Conservation (phyloP, 108 stramenopile species). For the Nitzschia palea region DNA sequence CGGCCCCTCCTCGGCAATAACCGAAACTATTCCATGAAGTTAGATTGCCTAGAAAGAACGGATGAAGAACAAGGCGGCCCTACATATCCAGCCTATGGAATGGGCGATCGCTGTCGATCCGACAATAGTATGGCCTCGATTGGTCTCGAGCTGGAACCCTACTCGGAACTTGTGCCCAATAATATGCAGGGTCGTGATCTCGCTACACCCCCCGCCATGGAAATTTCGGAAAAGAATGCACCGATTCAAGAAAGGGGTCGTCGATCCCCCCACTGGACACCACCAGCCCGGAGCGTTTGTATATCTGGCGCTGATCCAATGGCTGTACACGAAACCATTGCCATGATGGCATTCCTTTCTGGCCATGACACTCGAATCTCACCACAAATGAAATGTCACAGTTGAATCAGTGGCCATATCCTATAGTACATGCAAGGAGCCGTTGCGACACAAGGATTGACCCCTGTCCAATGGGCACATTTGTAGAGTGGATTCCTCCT, state of each 20-base stretch:
- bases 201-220: background rate
- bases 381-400: constrained; percentile 12
- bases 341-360: constrained; percentile 13
- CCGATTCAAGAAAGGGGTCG: background rate
- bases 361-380: background rate
- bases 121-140: background rate
- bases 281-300: background rate
- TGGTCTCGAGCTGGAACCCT: constrained; percentile 10
- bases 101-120: background rate
- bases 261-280: background rate
- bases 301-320: constrained; percentile 16
- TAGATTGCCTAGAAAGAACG: background rate
- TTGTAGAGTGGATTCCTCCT: too few relatives aligned
- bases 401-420: too few relatives aligned
- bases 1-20: background rate
- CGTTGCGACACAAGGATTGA: too few relatives aligned
- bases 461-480: too few relatives aligned
- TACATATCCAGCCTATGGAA: background rate
- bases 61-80: background rate
- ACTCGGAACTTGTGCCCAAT: background rate
- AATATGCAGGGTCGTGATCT: constrained; percentile 1
- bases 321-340: constrained; percentile 27
- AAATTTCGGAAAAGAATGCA: background rate
- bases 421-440: too few relatives aligned
- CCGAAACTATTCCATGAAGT: background rate